A percentile compares a stretch with the other conserved stretches of the same genome.
Conservation (phyloP, 1,284 basidiomycete genomes). For the Malassezia pachydermatis region DNA sequence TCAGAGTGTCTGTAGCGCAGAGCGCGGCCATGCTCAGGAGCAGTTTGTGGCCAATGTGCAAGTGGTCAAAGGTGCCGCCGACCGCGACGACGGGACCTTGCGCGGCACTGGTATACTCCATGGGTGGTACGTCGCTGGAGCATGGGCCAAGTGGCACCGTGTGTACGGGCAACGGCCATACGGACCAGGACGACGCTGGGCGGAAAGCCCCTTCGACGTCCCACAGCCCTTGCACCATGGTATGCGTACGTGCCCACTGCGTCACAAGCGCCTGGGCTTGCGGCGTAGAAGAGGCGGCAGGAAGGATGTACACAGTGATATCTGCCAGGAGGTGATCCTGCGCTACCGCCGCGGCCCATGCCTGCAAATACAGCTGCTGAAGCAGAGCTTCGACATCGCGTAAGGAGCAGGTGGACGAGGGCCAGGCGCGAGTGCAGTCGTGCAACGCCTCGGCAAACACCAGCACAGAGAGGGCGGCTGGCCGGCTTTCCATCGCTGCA, state of each 20-base stretch:
- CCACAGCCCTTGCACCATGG: neutral
- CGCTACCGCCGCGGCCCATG: conserved; percentile 32
- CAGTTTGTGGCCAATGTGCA: conserved; percentile 95
- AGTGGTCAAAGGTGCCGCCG: conserved; percentile 87
- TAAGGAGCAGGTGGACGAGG: too few species aligned
- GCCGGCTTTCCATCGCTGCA: neutral
- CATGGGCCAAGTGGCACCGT: neutral
- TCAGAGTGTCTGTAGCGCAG: conserved; percentile 66
- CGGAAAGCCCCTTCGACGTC: neutral
- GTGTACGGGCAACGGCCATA: too few species aligned
- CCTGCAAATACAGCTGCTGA: conserved; percentile 34
- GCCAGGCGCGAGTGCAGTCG: too few species aligned
- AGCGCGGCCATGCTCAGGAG: conserved; percentile 81
- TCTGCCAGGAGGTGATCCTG: conserved; percentile 25
- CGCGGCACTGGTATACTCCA: neutral
- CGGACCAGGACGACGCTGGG: too few species aligned
- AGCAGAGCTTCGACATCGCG: conserved; percentile 33
- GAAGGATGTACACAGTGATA: conserved; percentile 32
- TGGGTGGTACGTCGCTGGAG: neutral
- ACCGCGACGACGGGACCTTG: conserved; percentile 43
- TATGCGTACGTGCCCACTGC: conserved; percentile 1
- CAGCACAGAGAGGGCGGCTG: neutral
- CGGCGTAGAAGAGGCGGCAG: neutral
- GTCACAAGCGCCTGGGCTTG: neutral
- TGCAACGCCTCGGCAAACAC: neutral